These are phyloP conservation scores for Fusarium nygamai DNA, from an alignment of 2,329 filamentous ascomycete genomes.

Conservation along the genomic window DNA sequence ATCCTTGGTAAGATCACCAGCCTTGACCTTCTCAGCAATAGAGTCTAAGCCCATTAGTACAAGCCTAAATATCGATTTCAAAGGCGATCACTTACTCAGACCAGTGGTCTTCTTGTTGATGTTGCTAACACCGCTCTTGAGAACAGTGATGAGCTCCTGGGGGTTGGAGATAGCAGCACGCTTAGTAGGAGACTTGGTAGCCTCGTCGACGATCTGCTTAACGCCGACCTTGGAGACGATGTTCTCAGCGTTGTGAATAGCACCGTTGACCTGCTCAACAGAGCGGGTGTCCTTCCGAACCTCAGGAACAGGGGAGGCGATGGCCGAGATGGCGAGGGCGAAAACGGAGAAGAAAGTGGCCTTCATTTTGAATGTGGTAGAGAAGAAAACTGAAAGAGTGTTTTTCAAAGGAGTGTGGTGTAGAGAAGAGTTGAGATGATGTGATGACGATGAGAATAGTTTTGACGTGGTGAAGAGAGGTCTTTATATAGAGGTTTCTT, in stretches of 20 bases:
- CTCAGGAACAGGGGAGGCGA: constrained; percentile 33
- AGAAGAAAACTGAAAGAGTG: background rate
- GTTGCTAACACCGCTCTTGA: background rate
- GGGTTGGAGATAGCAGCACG: background rate
- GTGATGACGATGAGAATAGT: background rate
- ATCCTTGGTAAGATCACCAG: constrained; percentile 35
- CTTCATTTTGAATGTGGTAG: constrained; percentile 38
- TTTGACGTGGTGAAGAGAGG: background rate
- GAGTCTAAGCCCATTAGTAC: constrained; percentile 4
- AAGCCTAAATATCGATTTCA: rapidly evolving
- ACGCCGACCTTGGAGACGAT: constrained; percentile 1
- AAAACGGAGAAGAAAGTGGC: constrained; percentile 39
- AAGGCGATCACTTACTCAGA: background rate
- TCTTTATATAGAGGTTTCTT: constrained; percentile 5
- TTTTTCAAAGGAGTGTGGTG: background rate
- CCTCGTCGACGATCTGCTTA: constrained; percentile 1
- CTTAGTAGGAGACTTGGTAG: background rate
- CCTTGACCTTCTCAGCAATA: constrained; percentile 36
- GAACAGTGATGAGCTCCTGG: constrained; percentile 4
- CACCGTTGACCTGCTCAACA: constrained; percentile 7
- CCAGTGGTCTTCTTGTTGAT: constrained; percentile 17
- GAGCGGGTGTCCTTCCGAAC: background rate
- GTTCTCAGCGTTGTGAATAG: background rate
- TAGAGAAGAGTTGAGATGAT: background rate
- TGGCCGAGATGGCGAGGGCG: constrained; percentile 33